phyloP scores from a whole-genome alignment of 352 stramenopile species.

The Phytopythium oedochilum region DNA sequence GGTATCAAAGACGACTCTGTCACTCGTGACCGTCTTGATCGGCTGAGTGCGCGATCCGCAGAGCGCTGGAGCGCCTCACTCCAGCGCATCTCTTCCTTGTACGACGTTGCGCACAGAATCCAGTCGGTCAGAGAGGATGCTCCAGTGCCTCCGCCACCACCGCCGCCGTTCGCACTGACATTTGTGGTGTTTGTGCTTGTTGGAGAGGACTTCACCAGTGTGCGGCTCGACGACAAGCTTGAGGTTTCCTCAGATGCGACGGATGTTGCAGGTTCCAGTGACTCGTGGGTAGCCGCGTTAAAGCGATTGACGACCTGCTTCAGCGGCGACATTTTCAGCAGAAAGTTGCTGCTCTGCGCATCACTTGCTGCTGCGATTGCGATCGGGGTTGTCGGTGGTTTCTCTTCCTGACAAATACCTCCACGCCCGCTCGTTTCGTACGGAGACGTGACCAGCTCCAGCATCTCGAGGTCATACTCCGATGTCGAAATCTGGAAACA shows the following conservation, averaged over 20 bases:
- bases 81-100: constrained; percentile 66
- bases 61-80: constrained; percentile 60
- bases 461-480: constrained; percentile 24
- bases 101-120: constrained; percentile 59
- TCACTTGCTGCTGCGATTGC: not conserved
- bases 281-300: constrained; percentile 30
- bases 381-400: constrained; percentile 1
- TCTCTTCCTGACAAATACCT: not conserved
- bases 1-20: constrained; percentile 39
- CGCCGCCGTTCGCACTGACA: not conserved
- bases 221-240: constrained; percentile 5
- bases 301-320: constrained; percentile 59
- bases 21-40: constrained; percentile 49
- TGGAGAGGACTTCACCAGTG: not conserved
- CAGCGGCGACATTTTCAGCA: constrained; percentile 54
- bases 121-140: constrained; percentile 27
- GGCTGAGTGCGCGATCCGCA: constrained; percentile 60
- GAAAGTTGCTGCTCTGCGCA: constrained; percentile 10
- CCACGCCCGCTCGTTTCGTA: constrained; percentile 1
- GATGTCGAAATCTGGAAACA: constrained; percentile 80
- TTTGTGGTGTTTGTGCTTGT: not conserved
- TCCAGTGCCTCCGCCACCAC: not conserved
- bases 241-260: constrained; percentile 1
- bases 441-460: constrained; percentile 2
- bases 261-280: not conserved